Base-by-base conservation (phyloP, 352 stramenopile species). In the Phytophthora sp. region DNA sequence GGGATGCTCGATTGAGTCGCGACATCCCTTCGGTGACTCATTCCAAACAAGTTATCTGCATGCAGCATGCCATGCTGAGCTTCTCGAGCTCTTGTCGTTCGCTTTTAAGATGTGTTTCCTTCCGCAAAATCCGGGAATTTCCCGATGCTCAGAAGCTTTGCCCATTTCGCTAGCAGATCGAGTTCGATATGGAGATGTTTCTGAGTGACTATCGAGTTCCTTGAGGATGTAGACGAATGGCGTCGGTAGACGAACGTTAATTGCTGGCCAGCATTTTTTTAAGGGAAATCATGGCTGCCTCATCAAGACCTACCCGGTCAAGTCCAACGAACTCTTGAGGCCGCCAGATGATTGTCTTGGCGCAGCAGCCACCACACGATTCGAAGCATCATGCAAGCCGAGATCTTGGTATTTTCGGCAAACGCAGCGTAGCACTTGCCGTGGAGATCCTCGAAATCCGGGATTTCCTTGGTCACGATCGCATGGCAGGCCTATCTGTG, bases 221-320 rank as follows among this genome's bases (percentile, higher is more conserved):
- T n/a, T n/a, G n/a, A n/a, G n/a, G n/a, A n/a, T 54, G 57, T 61
- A 66, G 48, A 66, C 57, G 57, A 61, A 59, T 4, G 18, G 12
- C 13, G 1, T 4, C 26, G 5, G 42, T 46, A 62, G 54, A 55
- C 42, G 54, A 62, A 58, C n/a, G 20, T 11, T n/a, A n/a, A n/a
- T n/a, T n/a, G n/a, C n/a, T n/a, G n/a, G n/a, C n/a, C n/a, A n/a
- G n/a, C n/a, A n/a, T n/a, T n/a, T n/a, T n/a, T n/a, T n/a, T n/a
- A n/a, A n/a, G n/a, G n/a, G n/a, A n/a, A n/a, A n/a, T n/a, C n/a
- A n/a, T n/a, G n/a, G n/a, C n/a, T n/a, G n/a, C n/a, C n/a, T n/a
- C n/a, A n/a, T n/a, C n/a, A n/a, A n/a, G n/a, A n/a, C n/a, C n/a
- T n/a, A n/a, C n/a, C n/a, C n/a, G n/a, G n/a, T n/a, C n/a, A n/a